Evolutionary conservation across 1,139 yeast species (phyloP).

Genomic region (Diutina mesorugosa): DNA sequence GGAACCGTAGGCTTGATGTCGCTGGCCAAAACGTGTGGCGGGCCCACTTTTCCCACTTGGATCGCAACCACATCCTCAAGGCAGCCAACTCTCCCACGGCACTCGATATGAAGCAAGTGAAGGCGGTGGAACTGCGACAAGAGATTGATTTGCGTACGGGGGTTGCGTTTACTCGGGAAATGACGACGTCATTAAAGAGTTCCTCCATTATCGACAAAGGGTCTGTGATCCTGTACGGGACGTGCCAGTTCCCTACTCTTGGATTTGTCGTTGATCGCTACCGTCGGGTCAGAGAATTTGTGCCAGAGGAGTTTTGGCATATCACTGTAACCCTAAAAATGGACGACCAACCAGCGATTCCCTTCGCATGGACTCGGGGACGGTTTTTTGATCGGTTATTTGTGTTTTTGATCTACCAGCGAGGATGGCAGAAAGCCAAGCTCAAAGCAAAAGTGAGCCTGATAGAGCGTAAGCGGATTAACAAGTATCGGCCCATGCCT

Average conservation of each 20-base stretch:
- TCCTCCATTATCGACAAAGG: slow-evolving; percentile 4
- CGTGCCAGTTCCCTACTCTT: slow-evolving; percentile 94
- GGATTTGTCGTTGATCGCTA: slow-evolving; percentile 96
- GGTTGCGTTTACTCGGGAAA: slow-evolving; percentile 71
- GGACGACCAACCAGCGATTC: slow-evolving; percentile 34
- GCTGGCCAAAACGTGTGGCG: slow-evolving; percentile 41
- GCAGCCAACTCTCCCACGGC: slow-evolving; percentile 63
- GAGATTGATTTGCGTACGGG: slow-evolving; percentile 90
- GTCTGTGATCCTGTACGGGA: slow-evolving; percentile 58
- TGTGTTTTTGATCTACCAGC: slow-evolving; percentile 47
- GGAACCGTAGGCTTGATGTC: slow-evolving; percentile 29
- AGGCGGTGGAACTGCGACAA: slow-evolving; percentile 76
- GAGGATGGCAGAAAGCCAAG: slow-evolving; percentile 27
- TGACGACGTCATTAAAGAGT: slow-evolving; percentile 36
- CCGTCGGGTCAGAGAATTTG: slow-evolving; percentile 57
- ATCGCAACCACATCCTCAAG: slow-evolving; percentile 50
- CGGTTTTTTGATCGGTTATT: slow-evolving; percentile 63
- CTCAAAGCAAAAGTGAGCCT: slow-evolving; percentile 27
- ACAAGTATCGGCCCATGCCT: slow-evolving; percentile 77
- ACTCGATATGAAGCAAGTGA: slow-evolving; percentile 58
- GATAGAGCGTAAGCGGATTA: slow-evolving; percentile 36
- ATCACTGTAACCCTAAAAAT: slow-evolving; percentile 19
- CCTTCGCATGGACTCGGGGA: slow-evolving; percentile 55
- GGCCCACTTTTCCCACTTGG: slow-evolving; percentile 82
- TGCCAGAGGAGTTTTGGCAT: slow-evolving; percentile 74